Percentiles rank a stretch among this genome's conserved stretches.
Evolutionary conservation across 1,139 yeast species (phyloP).

Genomic region (Geotrichum cucujoidarum): DNA sequence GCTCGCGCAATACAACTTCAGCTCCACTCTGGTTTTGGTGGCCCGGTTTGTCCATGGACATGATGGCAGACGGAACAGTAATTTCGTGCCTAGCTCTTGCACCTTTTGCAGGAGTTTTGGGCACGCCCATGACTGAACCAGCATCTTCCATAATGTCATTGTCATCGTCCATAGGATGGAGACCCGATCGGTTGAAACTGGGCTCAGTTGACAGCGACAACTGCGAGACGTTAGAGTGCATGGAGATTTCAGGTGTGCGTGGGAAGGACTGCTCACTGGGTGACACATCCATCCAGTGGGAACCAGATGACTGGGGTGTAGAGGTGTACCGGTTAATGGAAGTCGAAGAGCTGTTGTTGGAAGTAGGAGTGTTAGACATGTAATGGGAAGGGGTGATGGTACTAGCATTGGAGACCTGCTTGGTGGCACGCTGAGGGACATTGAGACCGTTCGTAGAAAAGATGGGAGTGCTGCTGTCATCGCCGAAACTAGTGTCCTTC

Average conservation of each 20-base stretch:
- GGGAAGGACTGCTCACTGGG: constrained; percentile 27
- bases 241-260: constrained; percentile 25
- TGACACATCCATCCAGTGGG: constrained; percentile 28
- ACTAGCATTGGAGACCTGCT: constrained; percentile 25
- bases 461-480: neutral
- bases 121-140: constrained; percentile 21
- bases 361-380: constrained; percentile 14
- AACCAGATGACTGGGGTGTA: constrained; percentile 25
- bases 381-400: constrained; percentile 22
- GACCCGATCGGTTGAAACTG: constrained; percentile 3
- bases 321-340: constrained; percentile 16
- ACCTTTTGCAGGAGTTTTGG: constrained; percentile 31
- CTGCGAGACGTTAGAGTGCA: constrained; percentile 18
- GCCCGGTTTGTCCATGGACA: constrained; percentile 11
- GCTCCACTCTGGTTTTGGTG: constrained; percentile 23
- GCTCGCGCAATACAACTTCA: constrained; percentile 55
- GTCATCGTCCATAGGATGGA: constrained; percentile 13
- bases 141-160: constrained; percentile 12
- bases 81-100: constrained; percentile 27
- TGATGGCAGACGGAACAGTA: constrained; percentile 14
- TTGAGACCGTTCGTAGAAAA: constrained; percentile 20
- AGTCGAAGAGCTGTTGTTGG: constrained; percentile 14
- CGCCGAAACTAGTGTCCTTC: constrained; percentile 4
- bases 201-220: neutral
- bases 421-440: constrained; percentile 21